Base-by-base conservation (phyloP, 148 eudicot species). In the Salicornia ramosissima region DNA sequence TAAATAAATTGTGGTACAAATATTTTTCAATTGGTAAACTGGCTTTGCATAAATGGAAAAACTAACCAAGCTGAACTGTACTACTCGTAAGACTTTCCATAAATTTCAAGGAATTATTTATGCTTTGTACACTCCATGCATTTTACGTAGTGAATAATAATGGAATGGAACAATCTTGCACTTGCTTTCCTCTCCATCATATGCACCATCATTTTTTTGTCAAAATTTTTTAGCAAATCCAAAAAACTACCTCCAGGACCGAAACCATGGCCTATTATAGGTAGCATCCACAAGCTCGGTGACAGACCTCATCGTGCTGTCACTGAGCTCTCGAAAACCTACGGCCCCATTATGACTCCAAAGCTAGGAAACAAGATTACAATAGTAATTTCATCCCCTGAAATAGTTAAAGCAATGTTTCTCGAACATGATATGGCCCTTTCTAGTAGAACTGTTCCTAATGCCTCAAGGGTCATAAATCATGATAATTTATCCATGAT, bases 231-330 rank as follows among this genome's bases (percentile, higher is more conserved):
- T 4, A 9, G 43, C 15, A 60, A 68, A 50, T 18, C 29, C 39
- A 64, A 64, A 28, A 19, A 14, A 13, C 81, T 80, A 9, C 83
- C 89, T 4, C 88, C 86, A 25, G 86, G 89, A 7, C 89, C 89
- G 5, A 59, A 53, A 21, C 79, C 77, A 10, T 71, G 79, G 71
- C 83, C 89, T 2, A 72, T 83, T 45, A 72, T 83, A 59, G 89
- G 89, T 55, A 79, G 70, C 75, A 72, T 86, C 34, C 72, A 72
- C 54, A 43, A 69, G 30, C 82, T 86, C 22, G 83, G 82, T 18
- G 42, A 63, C 13, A 77, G 60, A 21, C 82, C 89, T 59, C 80
- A n/a, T 51, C 76, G 4, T 2, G 79, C 83, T 11, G 67, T 86
- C 0, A 60, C 85, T 39, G 36, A 45, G 9, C 81, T 83, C 1